Conservation (phyloP, 2,329 filamentous ascomycete species). For the Elsinoe necatrix region DNA sequence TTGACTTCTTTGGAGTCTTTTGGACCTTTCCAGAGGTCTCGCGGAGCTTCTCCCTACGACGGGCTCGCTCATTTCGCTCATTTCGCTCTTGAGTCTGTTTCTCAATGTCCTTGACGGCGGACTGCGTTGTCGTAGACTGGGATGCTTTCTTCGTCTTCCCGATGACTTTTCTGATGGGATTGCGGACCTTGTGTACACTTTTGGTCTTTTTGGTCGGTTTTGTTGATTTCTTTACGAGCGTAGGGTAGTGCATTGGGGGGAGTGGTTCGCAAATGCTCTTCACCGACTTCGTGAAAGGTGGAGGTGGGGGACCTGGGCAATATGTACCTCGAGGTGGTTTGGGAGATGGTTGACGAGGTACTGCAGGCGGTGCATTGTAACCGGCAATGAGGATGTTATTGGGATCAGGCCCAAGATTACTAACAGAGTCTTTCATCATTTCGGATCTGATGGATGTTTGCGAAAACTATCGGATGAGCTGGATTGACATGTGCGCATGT, state of each 20-base stretch:
- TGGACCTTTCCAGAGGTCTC: neutral
- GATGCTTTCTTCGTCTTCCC: neutral
- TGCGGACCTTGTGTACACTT: neutral
- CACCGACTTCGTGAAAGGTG: no score
- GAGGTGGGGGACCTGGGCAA: no score
- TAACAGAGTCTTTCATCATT: no score
- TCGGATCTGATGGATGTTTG: no score
- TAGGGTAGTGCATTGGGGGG: neutral
- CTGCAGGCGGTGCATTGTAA: no score
- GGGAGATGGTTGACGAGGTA: no score
- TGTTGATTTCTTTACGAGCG: neutral
- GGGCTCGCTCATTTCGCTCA: neutral
- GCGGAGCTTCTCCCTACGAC: neutral
- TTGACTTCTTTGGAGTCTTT: neutral
- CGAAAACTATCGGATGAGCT: neutral
- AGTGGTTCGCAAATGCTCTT: neutral
- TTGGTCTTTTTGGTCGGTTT: neutral
- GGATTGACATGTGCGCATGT: neutral
- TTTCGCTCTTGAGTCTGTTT: neutral
- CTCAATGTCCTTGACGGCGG: neutral
- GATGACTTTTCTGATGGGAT: neutral
- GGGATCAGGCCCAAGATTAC: no score
- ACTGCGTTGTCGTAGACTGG: neutral
- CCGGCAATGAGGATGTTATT: no score
- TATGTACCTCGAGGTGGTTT: no score